These are phyloP conservation scores for Dendrobium officinale DNA, from an alignment of 106 monocot species.

Conservation along the genomic window DNA sequence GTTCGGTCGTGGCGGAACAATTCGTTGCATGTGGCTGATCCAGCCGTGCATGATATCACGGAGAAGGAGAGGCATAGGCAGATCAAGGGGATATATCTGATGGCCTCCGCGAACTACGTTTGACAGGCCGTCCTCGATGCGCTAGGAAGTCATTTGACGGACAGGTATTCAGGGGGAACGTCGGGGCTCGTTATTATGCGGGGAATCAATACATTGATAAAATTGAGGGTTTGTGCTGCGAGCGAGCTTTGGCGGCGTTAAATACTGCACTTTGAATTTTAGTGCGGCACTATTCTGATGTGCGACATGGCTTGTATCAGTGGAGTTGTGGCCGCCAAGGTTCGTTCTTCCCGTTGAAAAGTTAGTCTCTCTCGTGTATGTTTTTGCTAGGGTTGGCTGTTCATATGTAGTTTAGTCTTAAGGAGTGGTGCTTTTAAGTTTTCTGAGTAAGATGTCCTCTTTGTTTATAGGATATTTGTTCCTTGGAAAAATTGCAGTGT, in stretches of 20 bases:
- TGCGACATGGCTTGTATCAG: conserved; percentile 94
- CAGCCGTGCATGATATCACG: conserved; percentile 47
- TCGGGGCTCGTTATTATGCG: conserved; percentile 57
- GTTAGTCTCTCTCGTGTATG: not conserved
- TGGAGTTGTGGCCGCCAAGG: conserved; percentile 89
- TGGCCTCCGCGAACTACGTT: conserved; percentile 76
- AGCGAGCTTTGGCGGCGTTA: conserved; percentile 62
- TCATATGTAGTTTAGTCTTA: not conserved
- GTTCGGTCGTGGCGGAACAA: conserved; percentile 36
- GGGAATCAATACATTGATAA: conserved; percentile 73
- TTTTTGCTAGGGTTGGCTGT: not conserved
- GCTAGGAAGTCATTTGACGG: conserved; percentile 62
- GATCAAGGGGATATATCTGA: conserved; percentile 55
- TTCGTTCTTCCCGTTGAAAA: conserved; percentile 8
- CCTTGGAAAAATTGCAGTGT: no score
- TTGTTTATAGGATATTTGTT: not conserved
- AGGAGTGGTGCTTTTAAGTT: not conserved
- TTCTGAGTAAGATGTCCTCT: not conserved
- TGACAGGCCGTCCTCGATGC: conserved; percentile 67
- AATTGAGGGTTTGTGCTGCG: conserved; percentile 51
- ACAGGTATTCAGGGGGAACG: conserved; percentile 73
- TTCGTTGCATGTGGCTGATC: conserved; percentile 34
- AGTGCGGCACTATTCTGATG: conserved; percentile 81
- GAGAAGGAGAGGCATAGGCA: conserved; percentile 71
- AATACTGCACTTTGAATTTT: conserved; percentile 68